These are phyloP conservation scores for Nicotiana attenuata DNA, from an alignment of 257 asterid species.

Conservation along the genomic window DNA sequence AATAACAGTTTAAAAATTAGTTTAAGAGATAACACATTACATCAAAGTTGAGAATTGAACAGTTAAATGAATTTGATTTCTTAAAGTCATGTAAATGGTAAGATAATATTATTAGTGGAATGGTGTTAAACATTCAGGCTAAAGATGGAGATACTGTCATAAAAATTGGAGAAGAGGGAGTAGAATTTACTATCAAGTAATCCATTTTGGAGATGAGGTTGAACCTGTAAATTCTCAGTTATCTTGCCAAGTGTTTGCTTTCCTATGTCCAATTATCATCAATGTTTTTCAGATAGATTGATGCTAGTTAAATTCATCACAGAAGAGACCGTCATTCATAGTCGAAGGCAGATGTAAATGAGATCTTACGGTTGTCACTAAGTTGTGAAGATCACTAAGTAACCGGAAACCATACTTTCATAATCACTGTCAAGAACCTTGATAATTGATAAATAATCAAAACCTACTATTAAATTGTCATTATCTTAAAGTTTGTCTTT, in stretches of 20 bases:
- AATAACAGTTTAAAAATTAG: neutral
- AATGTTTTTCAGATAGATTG: neutral
- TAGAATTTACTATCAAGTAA: neutral
- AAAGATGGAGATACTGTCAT: neutral
- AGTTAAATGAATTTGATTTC: neutral
- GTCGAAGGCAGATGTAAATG: neutral
- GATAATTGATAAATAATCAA: neutral
- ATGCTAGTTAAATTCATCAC: neutral
- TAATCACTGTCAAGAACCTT: neutral
- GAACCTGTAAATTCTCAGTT: neutral
- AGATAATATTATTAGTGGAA: neutral
- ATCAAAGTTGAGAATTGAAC: neutral
- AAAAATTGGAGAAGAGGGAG: neutral
- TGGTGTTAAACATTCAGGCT: neutral
- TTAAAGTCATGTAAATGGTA: neutral
- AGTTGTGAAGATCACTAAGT: neutral
- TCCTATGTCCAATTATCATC: neutral
- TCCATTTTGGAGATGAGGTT: neutral
- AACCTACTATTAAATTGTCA: neutral
- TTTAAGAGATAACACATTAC: neutral
- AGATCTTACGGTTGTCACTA: neutral
- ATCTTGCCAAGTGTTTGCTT: neutral
- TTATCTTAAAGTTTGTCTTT: neutral
- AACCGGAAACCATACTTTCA: neutral
- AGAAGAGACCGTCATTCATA: neutral